A percentile compares a stretch with the other conserved stretches of the same genome.
Evolutionary conservation across 495 filamentous ascomycete genomes (phyloP).

Genomic region (Pseudomonodictys pantanalensis): DNA sequence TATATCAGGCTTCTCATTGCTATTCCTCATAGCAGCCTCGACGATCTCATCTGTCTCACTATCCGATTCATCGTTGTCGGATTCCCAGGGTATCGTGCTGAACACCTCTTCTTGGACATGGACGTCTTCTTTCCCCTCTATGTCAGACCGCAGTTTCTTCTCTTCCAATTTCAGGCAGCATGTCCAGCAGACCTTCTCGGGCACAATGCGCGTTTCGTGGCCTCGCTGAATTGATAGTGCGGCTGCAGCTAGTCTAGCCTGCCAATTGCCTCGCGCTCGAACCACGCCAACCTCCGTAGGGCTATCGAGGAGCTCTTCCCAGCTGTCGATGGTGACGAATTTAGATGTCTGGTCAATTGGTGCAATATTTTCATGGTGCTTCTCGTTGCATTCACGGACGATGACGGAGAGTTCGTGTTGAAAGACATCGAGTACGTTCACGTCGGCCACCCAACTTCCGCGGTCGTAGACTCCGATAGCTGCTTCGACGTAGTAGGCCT

Average conservation of each 20-base stretch:
- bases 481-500: constrained; percentile 37
- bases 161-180: background rate
- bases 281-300: background rate
- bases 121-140: background rate
- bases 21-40: background rate
- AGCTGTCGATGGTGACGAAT: constrained; percentile 1
- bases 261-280: constrained; percentile 1
- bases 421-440: constrained; percentile 37
- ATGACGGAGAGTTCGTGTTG: background rate
- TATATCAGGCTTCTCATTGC: background rate
- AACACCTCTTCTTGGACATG: background rate
- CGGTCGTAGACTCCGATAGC: constrained; percentile 39
- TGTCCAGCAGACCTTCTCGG: constrained; percentile 2
- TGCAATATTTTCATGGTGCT: background rate
- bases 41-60: background rate
- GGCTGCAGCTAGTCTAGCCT: background rate
- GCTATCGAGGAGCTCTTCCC: constrained; percentile 4
- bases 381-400: background rate
- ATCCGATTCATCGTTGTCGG: background rate
- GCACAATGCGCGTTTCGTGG: background rate
- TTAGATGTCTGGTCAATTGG: background rate
- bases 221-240: background rate
- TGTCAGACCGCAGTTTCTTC: background rate
- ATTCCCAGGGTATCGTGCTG: background rate
- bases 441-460: constrained; percentile 43